Base-by-base conservation (phyloP, 1,284 basidiomycete genomes). In the Sanghuangporus weigelae region DNA sequence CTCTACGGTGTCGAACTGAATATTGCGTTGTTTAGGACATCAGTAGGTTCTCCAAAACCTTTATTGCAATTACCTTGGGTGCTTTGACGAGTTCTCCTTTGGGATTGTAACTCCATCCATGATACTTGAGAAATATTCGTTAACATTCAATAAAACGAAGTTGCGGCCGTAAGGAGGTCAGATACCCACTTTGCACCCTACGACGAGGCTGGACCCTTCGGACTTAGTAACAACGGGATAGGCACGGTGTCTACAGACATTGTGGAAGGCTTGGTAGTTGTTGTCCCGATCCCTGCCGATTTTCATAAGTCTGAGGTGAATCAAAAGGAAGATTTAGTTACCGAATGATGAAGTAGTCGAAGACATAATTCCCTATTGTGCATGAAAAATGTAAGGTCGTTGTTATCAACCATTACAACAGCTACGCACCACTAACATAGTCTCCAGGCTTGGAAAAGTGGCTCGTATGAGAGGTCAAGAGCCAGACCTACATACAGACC, bases 51-150 rank as follows among this genome's bases (percentile, higher is more conserved):
- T 19, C 5, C 42, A 44, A 19, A 26, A 26, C 23, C 10, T 51
- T 11, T 19, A 35, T 21, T 35, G 14, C 26, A 50, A 23, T 8
- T 49, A 63, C 65, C 65, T 66, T 66, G 1, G 71, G 70, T 12
- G 71, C 70, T 56, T 70, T 71, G 48, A 68, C 67, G 14, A 71
- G 66, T 11, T 66, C 65, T 11, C 70, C 70, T 48, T 67, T 67
- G n/a, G 66, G 57, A 50, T 68, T 66, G 62, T 71, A 71, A 39
- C 69, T 70, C 70, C 70, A 71, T 6, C 69, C 68, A 57, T 70
- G 69, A 60, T 70, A 71, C 61, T 66, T 19, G 35, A n/a, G 14
- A 8, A 16, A 11, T 1, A n/a, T 16, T 16, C 16, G 6, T 7
- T 42, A 46, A 46, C 1, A 19, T 46, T 46, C 14, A 49, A 4